phyloP scores from a whole-genome alignment of 352 stramenopile species.

The Pilasporangium apinafurcum region DNA sequence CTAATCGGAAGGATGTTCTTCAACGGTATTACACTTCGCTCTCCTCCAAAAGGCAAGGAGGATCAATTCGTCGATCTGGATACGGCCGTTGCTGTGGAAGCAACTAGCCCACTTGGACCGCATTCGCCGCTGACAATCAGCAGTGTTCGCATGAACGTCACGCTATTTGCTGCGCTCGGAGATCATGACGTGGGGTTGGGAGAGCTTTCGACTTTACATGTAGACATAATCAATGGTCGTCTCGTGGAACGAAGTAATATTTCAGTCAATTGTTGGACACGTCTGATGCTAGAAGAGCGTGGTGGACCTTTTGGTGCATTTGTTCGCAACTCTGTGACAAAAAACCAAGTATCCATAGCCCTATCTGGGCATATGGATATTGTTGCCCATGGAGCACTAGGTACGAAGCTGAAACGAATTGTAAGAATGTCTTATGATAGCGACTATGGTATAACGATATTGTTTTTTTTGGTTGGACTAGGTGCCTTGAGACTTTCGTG shows the following conservation, averaged over 20 bases:
- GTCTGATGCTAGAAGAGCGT: conserved; percentile 29
- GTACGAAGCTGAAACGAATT: too few species aligned
- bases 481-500: conserved; percentile 38
- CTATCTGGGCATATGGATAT: conserved; percentile 56
- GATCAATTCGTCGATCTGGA: conserved; percentile 40
- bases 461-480: conserved; percentile 7
- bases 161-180: conserved; percentile 22
- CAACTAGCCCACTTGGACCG: conserved; percentile 54
- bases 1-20: conserved; percentile 66
- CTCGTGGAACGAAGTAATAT: conserved; percentile 63
- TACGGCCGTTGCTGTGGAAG: conserved; percentile 58
- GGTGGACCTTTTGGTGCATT: conserved; percentile 57
- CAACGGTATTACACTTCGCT: conserved; percentile 38
- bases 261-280: conserved; percentile 53
- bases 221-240: conserved; percentile 46
- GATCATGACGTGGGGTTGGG: conserved; percentile 27
- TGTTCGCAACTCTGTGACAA: conserved; percentile 54
- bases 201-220: conserved; percentile 35
- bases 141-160: conserved; percentile 56
- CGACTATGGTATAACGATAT: neutral
- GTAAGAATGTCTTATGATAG: neutral
- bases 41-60: conserved; percentile 27
- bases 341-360: conserved; percentile 32
- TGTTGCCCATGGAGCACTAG: conserved; percentile 52
- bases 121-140: conserved; percentile 51